A percentile compares a stretch with the other conserved stretches of the same genome.
These are phyloP conservation scores for Keithomyces neogunnii DNA, from an alignment of 2,329 filamentous ascomycete genomes.

Conservation along the genomic window DNA sequence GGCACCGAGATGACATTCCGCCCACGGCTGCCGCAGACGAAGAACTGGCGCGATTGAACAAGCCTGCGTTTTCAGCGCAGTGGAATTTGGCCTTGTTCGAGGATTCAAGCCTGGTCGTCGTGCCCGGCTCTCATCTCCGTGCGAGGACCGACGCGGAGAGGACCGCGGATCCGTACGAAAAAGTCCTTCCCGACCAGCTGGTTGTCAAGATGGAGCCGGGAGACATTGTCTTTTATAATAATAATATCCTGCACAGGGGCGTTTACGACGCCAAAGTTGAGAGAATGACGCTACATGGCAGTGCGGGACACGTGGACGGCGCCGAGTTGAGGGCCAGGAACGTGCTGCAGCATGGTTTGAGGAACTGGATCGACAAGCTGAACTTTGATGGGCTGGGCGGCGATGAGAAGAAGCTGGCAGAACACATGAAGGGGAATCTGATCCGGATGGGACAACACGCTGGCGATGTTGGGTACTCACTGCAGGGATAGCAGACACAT, in stretches of 20 bases:
- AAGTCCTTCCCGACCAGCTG: constrained; percentile 53
- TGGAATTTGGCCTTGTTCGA: constrained; percentile 77
- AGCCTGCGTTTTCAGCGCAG: constrained; percentile 66
- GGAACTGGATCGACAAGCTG: constrained; percentile 53
- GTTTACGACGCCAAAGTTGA: constrained; percentile 51
- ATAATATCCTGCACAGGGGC: constrained; percentile 73
- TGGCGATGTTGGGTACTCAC: constrained; percentile 55
- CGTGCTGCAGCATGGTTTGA: constrained; percentile 66
- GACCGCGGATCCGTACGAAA: constrained; percentile 54
- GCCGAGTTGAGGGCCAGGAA: constrained; percentile 54
- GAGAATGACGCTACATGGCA: constrained; percentile 64
- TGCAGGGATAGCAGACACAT: constrained; percentile 34
- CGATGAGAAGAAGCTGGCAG: constrained; percentile 39
- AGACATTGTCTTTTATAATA: constrained; percentile 81
- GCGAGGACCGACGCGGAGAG: constrained; percentile 63
- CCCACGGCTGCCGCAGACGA: constrained; percentile 54
- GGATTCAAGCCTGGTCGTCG: constrained; percentile 63
- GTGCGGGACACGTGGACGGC: constrained; percentile 52
- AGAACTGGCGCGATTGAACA: constrained; percentile 51
- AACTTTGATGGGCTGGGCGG: constrained; percentile 42
- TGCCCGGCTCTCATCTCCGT: constrained; percentile 67
- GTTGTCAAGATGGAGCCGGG: constrained; percentile 60
- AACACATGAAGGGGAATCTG: constrained; percentile 54
- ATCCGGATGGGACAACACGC: constrained; percentile 52
- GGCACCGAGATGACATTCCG: constrained; percentile 78